These are phyloP conservation scores for Ophiostoma populinum DNA, from an alignment of 2,329 filamentous ascomycete genomes.

Conservation along the genomic window DNA sequence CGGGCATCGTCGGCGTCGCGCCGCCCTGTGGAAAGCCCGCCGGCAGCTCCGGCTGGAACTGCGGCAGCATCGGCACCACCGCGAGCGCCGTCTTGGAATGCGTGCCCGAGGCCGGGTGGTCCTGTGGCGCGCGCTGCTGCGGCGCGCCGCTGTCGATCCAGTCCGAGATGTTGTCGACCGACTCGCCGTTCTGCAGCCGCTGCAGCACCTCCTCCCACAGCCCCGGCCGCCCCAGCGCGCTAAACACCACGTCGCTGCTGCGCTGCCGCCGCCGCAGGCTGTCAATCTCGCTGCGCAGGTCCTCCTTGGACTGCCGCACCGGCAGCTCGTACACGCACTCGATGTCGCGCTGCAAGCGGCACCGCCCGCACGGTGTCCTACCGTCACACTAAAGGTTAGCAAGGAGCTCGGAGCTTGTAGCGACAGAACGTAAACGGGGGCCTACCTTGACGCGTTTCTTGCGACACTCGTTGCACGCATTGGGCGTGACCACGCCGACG, in stretches of 20 bases:
- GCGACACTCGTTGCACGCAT: conserved; percentile 43
- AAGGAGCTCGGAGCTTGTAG: no score
- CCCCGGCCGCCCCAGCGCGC: conserved; percentile 32
- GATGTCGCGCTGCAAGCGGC: conserved; percentile 33
- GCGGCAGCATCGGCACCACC: conserved; percentile 12
- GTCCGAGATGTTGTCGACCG: conserved; percentile 36
- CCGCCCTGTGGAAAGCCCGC: conserved; percentile 16
- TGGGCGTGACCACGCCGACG: conserved; percentile 38
- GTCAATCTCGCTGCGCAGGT: conserved; percentile 42
- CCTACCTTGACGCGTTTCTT: conserved; percentile 44
- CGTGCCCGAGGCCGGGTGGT: no score
- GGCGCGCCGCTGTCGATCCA: conserved; percentile 26
- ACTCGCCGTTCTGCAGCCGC: conserved; percentile 34
- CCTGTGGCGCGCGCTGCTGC: conserved; percentile 16
- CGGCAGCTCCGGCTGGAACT: conserved; percentile 9
- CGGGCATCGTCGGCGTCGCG: conserved; percentile 14
- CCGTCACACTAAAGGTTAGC: conserved; percentile 36
- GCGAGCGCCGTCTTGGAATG: background rate
- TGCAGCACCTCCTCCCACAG: conserved; percentile 36
- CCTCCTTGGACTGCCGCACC: conserved; percentile 46
- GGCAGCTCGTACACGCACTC: conserved; percentile 46
- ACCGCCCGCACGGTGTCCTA: conserved; percentile 35
- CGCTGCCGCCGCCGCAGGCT: conserved; percentile 34
- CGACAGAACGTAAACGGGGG: background rate
- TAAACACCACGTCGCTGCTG: conserved; percentile 36